Conservation (phyloP, 169 alveolate species). For the Eimeria sp. region DNA sequence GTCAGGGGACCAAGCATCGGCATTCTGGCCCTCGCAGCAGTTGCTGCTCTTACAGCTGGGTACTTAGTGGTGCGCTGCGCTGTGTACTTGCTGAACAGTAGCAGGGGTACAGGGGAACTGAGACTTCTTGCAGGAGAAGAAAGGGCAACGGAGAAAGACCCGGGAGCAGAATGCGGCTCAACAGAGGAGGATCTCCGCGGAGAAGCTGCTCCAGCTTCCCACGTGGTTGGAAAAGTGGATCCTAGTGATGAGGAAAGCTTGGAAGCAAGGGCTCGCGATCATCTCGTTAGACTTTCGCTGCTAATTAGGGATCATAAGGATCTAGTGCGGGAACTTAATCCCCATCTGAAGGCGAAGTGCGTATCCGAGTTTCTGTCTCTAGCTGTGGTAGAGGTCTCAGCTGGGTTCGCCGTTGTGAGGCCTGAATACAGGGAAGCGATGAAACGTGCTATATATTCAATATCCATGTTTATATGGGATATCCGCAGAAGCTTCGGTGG, state of each 20-base stretch:
- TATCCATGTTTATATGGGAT: not conserved
- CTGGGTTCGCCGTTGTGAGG: not conserved
- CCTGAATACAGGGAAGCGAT: not conserved
- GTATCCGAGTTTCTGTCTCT: not conserved
- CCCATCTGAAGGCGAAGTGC: not conserved
- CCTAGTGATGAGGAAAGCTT: not conserved
- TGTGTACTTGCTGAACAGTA: not conserved
- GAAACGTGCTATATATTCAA: not conserved
- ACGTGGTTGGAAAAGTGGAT: not conserved
- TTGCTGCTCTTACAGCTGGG: not conserved
- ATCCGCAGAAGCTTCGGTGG: not conserved
- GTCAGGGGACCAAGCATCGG: not conserved
- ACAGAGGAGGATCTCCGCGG: not conserved
- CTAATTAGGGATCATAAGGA: not conserved
- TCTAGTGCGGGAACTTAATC: not conserved
- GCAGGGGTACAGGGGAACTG: not conserved
- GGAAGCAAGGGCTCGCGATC: not conserved
- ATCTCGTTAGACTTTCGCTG: not conserved
- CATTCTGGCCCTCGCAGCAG: not conserved
- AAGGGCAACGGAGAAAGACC: not conserved
- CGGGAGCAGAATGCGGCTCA: not conserved
- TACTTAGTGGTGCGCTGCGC: not conserved
- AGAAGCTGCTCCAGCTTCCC: not conserved
- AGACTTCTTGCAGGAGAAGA: not conserved
- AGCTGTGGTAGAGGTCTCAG: not conserved